These are phyloP conservation scores for Cladosporium sp. DNA, from an alignment of 2,329 filamentous ascomycete species.

Conservation along the genomic window DNA sequence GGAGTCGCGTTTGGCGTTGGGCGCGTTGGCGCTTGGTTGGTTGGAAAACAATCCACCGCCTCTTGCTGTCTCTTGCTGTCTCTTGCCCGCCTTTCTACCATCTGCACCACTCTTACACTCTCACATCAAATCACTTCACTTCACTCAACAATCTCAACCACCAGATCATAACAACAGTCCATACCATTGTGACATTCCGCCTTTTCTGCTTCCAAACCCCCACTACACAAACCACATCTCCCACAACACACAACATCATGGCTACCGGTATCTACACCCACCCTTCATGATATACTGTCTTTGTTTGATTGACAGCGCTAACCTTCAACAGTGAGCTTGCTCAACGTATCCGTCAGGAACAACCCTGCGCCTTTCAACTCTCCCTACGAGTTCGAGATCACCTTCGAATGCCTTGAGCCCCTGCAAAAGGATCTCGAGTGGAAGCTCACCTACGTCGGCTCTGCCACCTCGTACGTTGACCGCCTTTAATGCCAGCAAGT, in stretches of 20 bases:
- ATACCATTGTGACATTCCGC: no score
- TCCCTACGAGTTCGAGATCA: slow-evolving; percentile 96
- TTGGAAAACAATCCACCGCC: no score
- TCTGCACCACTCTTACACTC: background rate
- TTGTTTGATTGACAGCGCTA: background rate
- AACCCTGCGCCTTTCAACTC: slow-evolving; percentile 93
- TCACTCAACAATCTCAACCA: no score
- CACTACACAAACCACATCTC: no score
- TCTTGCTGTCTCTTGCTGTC: no score
- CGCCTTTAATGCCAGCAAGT: background rate
- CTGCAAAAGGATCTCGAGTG: slow-evolving; percentile 97
- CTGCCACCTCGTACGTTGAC: slow-evolving; percentile 79
- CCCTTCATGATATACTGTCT: background rate
- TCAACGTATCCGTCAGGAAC: slow-evolving; percentile 94
- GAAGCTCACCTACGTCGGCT: slow-evolving; percentile 99
- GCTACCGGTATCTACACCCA: slow-evolving; percentile 8
- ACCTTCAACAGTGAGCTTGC: slow-evolving; percentile 75
- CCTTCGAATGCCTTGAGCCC: slow-evolving; percentile 93
- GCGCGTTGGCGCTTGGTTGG: no score
- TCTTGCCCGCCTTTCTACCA: background rate
- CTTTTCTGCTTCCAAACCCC: no score
- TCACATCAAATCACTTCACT: background rate
- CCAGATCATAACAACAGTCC: no score
- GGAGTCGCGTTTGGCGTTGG: no score
- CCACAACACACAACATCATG: slow-evolving; percentile 5